These are phyloP conservation scores for Suillus subaureus DNA, from an alignment of 768 basidiomycete species.

Conservation along the genomic window DNA sequence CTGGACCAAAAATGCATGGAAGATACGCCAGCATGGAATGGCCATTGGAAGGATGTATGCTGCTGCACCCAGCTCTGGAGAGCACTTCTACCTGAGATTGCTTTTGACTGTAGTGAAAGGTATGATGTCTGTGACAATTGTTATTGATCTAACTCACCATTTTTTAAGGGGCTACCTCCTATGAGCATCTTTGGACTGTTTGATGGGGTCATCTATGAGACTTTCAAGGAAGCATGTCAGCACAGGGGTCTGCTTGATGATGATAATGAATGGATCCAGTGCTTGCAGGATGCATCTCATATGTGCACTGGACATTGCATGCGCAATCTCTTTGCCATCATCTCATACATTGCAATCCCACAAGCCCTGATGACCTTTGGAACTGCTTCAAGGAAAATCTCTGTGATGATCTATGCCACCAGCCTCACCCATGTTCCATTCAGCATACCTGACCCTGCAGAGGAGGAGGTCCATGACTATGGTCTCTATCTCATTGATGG, in stretches of 20 bases:
- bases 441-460: conserved; percentile 21
- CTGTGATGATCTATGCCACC: conserved; percentile 41
- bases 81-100: conserved; percentile 42
- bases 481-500: conserved; percentile 43
- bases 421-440: conserved; percentile 16
- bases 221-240: conserved; percentile 45
- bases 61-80: conserved; percentile 33
- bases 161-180: conserved; percentile 25
- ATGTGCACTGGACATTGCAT: conserved; percentile 42
- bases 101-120: conserved; percentile 43
- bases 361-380: conserved; percentile 41
- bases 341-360: conserved; percentile 38
- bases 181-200: conserved; percentile 25
- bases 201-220: conserved; percentile 24
- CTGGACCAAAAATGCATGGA: conserved; percentile 26
- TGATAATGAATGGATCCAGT: conserved; percentile 50
- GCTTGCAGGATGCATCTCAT: conserved; percentile 41
- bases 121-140: not conserved
- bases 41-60: conserved; percentile 38
- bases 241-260: conserved; percentile 45
- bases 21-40: conserved; percentile 13
- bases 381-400: conserved; percentile 33
- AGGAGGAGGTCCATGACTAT: conserved; percentile 41
- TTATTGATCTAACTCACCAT: not conserved
- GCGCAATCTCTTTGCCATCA: conserved; percentile 40